phyloP scores from a whole-genome alignment of 805 yeast genomes.

The Metschnikowia lunata region DNA sequence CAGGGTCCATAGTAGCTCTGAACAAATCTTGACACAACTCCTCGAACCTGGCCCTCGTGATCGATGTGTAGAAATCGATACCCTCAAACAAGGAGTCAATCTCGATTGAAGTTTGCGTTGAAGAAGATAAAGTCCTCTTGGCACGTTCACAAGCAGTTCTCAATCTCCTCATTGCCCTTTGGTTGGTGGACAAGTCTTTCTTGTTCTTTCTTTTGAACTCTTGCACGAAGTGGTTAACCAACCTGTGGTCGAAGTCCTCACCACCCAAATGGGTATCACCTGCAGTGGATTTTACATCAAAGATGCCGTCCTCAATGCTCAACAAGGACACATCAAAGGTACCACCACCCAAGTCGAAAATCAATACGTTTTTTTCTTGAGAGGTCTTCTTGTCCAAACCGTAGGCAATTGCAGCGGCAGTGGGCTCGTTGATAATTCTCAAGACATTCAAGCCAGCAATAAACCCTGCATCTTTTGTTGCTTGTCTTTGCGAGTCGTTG shows the following conservation, averaged over 20 bases:
- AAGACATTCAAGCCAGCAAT: slow-evolving; percentile 45
- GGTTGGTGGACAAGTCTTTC: slow-evolving; percentile 89
- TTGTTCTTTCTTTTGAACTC: slow-evolving; percentile 98
- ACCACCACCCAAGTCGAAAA: slow-evolving; percentile 97
- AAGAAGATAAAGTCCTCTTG: slow-evolving; percentile 95
- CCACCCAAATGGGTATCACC: slow-evolving; percentile 73
- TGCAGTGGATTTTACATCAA: slow-evolving; percentile 88
- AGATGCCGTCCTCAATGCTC: slow-evolving; percentile 86
- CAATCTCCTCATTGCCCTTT: slow-evolving; percentile 96
- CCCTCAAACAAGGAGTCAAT: slow-evolving; percentile 94
- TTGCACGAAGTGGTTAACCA: slow-evolving; percentile 86
- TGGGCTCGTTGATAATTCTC: slow-evolving; percentile 43
- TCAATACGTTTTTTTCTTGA: slow-evolving; percentile 84
- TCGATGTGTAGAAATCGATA: slow-evolving; percentile 91
- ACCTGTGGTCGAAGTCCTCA: slow-evolving; percentile 97
- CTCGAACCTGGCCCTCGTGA: slow-evolving; percentile 97
- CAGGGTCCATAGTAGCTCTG: slow-evolving; percentile 92
- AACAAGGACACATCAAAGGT: slow-evolving; percentile 89
- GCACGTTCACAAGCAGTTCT: slow-evolving; percentile 99
- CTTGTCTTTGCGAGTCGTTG: slow-evolving; percentile 43
- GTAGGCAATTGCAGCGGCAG: slow-evolving; percentile 45
- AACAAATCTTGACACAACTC: slow-evolving; percentile 91
- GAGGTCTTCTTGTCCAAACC: slow-evolving; percentile 45
- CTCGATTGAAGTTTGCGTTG: slow-evolving; percentile 92
- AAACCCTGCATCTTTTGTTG: slow-evolving; percentile 42